These are phyloP conservation scores for Alternaria dauci DNA, from an alignment of 2,329 filamentous ascomycete species.

Conservation along the genomic window DNA sequence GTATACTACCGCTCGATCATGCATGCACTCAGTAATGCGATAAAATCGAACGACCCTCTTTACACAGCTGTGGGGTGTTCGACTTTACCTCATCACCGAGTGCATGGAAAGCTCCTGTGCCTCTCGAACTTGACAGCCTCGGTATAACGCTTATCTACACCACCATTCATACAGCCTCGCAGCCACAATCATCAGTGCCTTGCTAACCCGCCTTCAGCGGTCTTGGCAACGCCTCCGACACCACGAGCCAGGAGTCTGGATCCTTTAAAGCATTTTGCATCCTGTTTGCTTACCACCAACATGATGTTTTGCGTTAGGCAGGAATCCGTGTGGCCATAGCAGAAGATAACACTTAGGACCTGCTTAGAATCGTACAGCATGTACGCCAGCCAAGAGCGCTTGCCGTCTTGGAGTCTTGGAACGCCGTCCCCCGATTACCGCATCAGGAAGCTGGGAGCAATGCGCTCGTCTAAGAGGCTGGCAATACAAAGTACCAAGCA, in stretches of 20 bases:
- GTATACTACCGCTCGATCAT: background rate
- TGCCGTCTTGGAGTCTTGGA: slow-evolving; percentile 25
- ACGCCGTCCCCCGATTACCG: slow-evolving; percentile 12
- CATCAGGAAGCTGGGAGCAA: slow-evolving; percentile 23
- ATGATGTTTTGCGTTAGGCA: slow-evolving; percentile 6
- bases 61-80: too few species aligned
- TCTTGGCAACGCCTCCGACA: slow-evolving; percentile 17
- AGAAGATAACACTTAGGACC: slow-evolving; percentile 31
- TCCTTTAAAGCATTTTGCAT: background rate
- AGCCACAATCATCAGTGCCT: slow-evolving; percentile 4
- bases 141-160: background rate
- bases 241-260: slow-evolving; percentile 19
- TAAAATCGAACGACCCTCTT: too few species aligned
- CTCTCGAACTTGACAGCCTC: background rate
- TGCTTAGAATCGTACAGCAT: slow-evolving; percentile 28
- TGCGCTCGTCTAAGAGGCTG: slow-evolving; percentile 4
- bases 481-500: slow-evolving; percentile 6
- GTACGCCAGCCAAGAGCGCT: slow-evolving; percentile 28
- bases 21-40: background rate
- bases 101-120: background rate
- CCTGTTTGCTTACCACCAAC: background rate
- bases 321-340: slow-evolving; percentile 5
- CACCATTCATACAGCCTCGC: background rate
- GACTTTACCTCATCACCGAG: too few species aligned
- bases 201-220: background rate